Evolutionary conservation across 257 asterid genomes (phyloP).

Genomic region (Salvia rosmarinus): DNA sequence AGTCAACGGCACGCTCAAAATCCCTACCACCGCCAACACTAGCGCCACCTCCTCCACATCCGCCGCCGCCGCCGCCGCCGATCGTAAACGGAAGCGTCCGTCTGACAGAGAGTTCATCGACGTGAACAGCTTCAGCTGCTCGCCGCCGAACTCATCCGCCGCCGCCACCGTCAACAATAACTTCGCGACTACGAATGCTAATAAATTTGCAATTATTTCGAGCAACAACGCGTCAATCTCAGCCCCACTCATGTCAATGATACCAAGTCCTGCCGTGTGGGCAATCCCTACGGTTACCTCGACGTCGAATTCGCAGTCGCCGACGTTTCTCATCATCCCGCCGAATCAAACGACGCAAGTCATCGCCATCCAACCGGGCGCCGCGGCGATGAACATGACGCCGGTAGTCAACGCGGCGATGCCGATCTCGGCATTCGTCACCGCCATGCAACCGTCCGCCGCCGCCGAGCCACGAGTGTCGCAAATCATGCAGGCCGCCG

Average conservation of each 20-base stretch:
- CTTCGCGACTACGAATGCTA: slow-evolving; percentile 23
- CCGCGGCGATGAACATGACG: slow-evolving; percentile 32
- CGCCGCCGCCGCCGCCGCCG: slow-evolving; percentile 14
- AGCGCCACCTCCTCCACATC: slow-evolving; percentile 4
- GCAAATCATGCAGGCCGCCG: slow-evolving; percentile 36
- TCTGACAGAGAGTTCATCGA: slow-evolving; percentile 36
- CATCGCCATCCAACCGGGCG: slow-evolving; percentile 48
- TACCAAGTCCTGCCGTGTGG: slow-evolving; percentile 51
- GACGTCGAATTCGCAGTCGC: slow-evolving; percentile 39
- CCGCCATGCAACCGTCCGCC: slow-evolving; percentile 42
- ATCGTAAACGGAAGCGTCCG: slow-evolving; percentile 47
- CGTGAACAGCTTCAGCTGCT: slow-evolving; percentile 26
- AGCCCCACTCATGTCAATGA: slow-evolving; percentile 63
- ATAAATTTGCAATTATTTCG: slow-evolving; percentile 40
- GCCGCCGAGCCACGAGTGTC: slow-evolving; percentile 37
- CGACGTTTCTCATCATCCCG: slow-evolving; percentile 52
- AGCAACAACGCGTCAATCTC: slow-evolving; percentile 43
- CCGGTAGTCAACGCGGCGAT: slow-evolving; percentile 45
- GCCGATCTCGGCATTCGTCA: slow-evolving; percentile 43
- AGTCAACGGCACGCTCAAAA: slow-evolving; percentile 61
- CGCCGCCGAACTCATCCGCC: slow-evolving; percentile 11
- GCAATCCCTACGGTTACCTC: slow-evolving; percentile 48
- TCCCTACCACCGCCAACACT: slow-evolving; percentile 51
- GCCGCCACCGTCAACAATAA: background rate
- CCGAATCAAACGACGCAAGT: slow-evolving; percentile 57